Base-by-base conservation (phyloP, 176 grass and related monocot species). In the Oryza brachyantha region DNA sequence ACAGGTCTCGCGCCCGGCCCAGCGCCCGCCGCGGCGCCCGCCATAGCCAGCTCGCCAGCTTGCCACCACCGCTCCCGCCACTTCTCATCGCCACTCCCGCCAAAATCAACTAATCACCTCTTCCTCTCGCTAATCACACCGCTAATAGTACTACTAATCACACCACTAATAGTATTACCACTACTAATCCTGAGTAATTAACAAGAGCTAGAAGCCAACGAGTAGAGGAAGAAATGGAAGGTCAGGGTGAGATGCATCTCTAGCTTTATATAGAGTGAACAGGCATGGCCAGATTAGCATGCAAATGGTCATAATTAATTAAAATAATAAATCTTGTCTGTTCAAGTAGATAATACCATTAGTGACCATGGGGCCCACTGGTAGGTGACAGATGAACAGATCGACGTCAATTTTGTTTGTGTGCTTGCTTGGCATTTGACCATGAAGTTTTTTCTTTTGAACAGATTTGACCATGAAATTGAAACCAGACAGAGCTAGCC, bases 1-100 rank as follows among this genome's bases (percentile, higher is more conserved):
- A 97, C 19, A 91, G 13, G 82, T 97, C 91, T 7, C 91, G 81
- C 26, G 88, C 86, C 6, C 84, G 84, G 54, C 74, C 21, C 45
- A 97, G 77, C 13, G 68, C 83, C 0, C 94, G 86, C 0, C 84
- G 1, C 7, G 94, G 88, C 13, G 42, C 86, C 1, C 32, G 80
- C 72, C 90, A 85, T 10, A 84, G 79, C 78, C 86, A 88, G 40
- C 81, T 79, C 68, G 7, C 61, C 8, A 50, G 32, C 80, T 71
- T 89, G 35, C 75, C 63, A 11, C 68, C 8, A 34, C 65, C 27
- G 35, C 38, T 78, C 71, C 68, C 77, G 35, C 70, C 68, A 36
- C 57, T 35, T 66, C 79, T 84, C 84, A 81, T 75, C 6, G 8
- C 21, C 14, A 7, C 57, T 60, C 7, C 54, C 52, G 17, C 19